Base-by-base conservation (phyloP, 192 early-diverging fungal genomes). In the Coemansia sp. region DNA sequence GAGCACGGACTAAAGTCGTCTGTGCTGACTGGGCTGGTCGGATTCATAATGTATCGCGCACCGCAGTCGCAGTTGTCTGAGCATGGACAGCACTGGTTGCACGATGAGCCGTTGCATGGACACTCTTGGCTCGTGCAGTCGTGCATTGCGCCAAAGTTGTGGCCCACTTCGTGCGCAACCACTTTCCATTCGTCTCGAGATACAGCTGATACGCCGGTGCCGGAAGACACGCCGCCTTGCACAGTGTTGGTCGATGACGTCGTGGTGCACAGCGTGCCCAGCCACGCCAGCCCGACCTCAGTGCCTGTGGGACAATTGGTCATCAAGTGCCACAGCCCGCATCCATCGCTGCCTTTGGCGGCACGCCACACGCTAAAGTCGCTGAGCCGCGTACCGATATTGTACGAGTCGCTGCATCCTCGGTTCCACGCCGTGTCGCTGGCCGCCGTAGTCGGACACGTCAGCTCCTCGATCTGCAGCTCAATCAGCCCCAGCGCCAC, bases 281-380 rank as follows among this genome's bases (percentile, higher is more conserved):
- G 66, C 94, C 94, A 96, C 25, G 93, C 94, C 67, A 96, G 84
- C 8, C 94, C 93, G 6, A 96, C 90, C 50, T 90, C 85, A 2
- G 89, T 70, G 48, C 90, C 91, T n/a, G 91, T 84, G 51, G 85
- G 81, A 58, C 88, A 90, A 57, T 84, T 83, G 9, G 94, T 95
- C 93, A 97, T 89, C 58, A 96, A 74, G 70, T 96, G 94, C 94
- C 95, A 98, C 48, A 98, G 78, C 8, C 92, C 93, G 2, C 86
- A 84, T 7, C 88, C 84, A 73, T 94, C 93, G n/a, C 82, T 70
- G 21, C 82, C 81, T n/a, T 84, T 72, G 9, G 60, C 61, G 7
- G 90, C 90, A 58, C 95, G 83, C 95, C 95, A 98, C n/a, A 76
- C 38, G 58, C 89, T 90, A 76, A 98, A 98, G 67, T 94, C 95